Evolutionary conservation across 768 basidiomycete genomes (phyloP).

Genomic region (Coprinopsis strossmayeri): DNA sequence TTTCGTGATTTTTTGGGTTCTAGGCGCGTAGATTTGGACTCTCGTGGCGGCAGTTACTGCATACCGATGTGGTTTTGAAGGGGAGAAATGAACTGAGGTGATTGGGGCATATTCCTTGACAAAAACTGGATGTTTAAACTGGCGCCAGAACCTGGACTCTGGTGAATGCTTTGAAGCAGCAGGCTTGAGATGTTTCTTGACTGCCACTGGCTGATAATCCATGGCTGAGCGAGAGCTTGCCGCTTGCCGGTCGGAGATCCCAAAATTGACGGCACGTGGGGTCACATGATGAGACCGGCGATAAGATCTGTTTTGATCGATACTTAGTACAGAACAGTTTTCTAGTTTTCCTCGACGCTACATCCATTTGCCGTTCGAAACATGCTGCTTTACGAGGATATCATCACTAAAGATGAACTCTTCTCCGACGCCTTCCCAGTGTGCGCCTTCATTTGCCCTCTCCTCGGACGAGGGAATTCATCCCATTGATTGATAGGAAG

Average conservation of each 20-base stretch:
- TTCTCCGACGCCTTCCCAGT: slow-evolving; percentile 88
- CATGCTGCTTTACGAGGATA: slow-evolving; percentile 75
- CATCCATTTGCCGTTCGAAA: slow-evolving; percentile 12
- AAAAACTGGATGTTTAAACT: slow-evolving; percentile 87
- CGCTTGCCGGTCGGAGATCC: slow-evolving; percentile 5
- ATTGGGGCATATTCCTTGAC: slow-evolving; percentile 96
- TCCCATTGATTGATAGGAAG: slow-evolving; percentile 46
- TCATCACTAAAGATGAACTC: slow-evolving; percentile 83
- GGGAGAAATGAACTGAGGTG: slow-evolving; percentile 89
- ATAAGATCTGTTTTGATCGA: slow-evolving; percentile 35
- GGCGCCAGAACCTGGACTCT: slow-evolving; percentile 83
- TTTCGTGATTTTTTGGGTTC: slow-evolving; percentile 94
- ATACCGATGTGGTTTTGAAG: slow-evolving; percentile 84
- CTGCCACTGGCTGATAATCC: slow-evolving; percentile 77
- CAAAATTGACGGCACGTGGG: not conserved
- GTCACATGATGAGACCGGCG: slow-evolving; percentile 4
- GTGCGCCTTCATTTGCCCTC: slow-evolving; percentile 38
- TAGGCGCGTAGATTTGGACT: slow-evolving; percentile 92
- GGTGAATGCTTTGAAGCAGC: slow-evolving; percentile 52
- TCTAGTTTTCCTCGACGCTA: slow-evolving; percentile 11
- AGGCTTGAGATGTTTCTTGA: slow-evolving; percentile 53
- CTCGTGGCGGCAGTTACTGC: slow-evolving; percentile 93
- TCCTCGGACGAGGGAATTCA: too few relatives aligned
- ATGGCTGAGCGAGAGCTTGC: slow-evolving; percentile 26
- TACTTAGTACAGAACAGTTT: slow-evolving; percentile 12